These are phyloP conservation scores for Pyricularia sp. DNA, from an alignment of 2,329 filamentous ascomycete genomes.

Conservation along the genomic window DNA sequence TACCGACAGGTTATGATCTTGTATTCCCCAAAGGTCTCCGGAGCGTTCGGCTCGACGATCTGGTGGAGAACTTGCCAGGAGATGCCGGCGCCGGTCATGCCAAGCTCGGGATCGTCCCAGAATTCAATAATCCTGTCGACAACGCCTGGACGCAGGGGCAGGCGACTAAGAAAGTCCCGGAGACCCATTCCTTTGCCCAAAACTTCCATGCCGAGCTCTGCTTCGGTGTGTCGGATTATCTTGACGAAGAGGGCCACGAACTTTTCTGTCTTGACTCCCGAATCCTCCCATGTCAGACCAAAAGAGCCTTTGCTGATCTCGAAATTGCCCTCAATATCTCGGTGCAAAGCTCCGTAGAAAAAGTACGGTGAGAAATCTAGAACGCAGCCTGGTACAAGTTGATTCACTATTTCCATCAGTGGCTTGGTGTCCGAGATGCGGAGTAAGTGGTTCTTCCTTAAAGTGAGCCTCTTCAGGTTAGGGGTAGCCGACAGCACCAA, in stretches of 20 bases:
- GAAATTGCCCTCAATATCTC: background rate
- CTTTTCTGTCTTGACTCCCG: constrained; percentile 3
- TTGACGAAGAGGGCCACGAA: constrained; percentile 5
- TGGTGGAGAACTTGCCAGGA: background rate
- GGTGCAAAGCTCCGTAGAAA: constrained; percentile 6
- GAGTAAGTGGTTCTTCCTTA: constrained; percentile 5
- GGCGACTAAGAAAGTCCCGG: constrained; percentile 7
- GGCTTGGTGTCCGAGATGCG: constrained; percentile 3
- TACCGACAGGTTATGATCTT: background rate
- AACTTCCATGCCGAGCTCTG: constrained; percentile 2
- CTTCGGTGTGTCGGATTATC: background rate
- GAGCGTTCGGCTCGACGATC: background rate
- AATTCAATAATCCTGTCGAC: background rate
- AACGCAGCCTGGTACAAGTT: background rate
- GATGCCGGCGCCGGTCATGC: background rate
- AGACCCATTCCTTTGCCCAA: constrained; percentile 2
- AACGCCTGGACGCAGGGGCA: constrained; percentile 6
- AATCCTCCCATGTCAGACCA: constrained; percentile 9
- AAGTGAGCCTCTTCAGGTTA: constrained; percentile 1
- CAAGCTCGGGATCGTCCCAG: background rate
- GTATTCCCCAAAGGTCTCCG: background rate
- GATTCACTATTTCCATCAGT: constrained; percentile 4
- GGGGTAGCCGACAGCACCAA: background rate
- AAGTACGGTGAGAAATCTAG: constrained; percentile 10
- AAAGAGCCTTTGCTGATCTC: constrained; percentile 6